Conservation (phyloP, 1,139 yeast genomes). For the Geotrichum candidum region DNA sequence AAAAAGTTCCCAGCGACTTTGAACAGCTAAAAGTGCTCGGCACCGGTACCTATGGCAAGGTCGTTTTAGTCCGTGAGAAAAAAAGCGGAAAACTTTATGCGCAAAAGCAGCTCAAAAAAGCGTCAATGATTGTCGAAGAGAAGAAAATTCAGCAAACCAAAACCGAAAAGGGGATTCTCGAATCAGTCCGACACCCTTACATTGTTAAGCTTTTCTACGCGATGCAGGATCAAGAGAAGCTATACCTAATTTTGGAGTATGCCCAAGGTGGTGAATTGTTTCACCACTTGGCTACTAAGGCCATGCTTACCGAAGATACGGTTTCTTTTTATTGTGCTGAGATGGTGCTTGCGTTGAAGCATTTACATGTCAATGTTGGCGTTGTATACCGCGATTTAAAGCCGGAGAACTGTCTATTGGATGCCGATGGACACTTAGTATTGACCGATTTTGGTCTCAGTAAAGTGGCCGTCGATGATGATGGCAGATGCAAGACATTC, state of each 20-base stretch:
- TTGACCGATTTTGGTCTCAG: conserved; percentile 90
- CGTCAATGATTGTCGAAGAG: conserved; percentile 52
- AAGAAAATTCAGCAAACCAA: conserved; percentile 55
- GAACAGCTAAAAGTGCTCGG: conserved; percentile 79
- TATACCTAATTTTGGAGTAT: conserved; percentile 76
- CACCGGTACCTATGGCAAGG: conserved; percentile 89
- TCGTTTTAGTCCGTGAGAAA: conserved; percentile 63
- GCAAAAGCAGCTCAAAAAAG: conserved; percentile 82
- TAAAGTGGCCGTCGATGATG: conserved; percentile 51
- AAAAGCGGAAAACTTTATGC: conserved; percentile 70
- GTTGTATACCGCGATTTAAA: conserved; percentile 88
- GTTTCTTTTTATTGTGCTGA: conserved; percentile 85
- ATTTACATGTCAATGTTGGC: conserved; percentile 73
- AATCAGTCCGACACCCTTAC: conserved; percentile 72
- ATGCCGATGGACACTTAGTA: conserved; percentile 71
- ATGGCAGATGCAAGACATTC: conserved; percentile 57
- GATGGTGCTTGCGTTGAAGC: conserved; percentile 72
- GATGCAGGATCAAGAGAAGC: conserved; percentile 74
- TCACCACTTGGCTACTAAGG: conserved; percentile 75
- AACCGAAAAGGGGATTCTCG: conserved; percentile 65
- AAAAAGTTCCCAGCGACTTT: conserved; percentile 51
- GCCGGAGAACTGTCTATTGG: conserved; percentile 88
- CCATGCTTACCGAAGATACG: conserved; percentile 73
- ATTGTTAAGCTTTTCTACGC: conserved; percentile 87
- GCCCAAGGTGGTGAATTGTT: conserved; percentile 93